These are phyloP conservation scores for Phalaenopsis hybrid DNA, from an alignment of 116 monocot species.

Conservation along the genomic window DNA sequence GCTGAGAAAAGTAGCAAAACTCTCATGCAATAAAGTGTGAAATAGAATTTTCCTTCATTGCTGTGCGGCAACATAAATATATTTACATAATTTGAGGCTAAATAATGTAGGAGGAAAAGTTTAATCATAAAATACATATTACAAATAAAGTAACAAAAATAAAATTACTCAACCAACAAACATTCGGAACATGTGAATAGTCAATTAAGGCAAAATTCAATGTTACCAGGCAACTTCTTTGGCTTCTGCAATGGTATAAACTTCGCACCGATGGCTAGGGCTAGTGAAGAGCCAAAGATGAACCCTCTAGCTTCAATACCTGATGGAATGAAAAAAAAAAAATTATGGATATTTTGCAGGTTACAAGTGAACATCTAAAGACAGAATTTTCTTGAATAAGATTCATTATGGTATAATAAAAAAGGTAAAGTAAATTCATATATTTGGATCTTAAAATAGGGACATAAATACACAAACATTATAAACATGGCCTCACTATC, in stretches of 20 bases:
- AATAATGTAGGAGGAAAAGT: not conserved
- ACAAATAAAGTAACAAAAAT: not conserved
- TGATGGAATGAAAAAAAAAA: too few relatives aligned
- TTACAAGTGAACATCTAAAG: too few relatives aligned
- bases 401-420: too few relatives aligned
- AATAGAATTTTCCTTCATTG: not conserved
- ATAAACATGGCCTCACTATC: not conserved
- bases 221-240: conserved; percentile 70
- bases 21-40: not conserved
- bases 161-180: not conserved
- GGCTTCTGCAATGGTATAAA: conserved; percentile 83
- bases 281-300: conserved; percentile 80
- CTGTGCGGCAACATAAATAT: not conserved
- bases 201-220: not conserved
- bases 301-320: conserved; percentile 94
- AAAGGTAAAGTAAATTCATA: too few relatives aligned
- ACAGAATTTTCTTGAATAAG: too few relatives aligned
- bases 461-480: too few relatives aligned
- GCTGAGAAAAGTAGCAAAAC: not conserved
- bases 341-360: too few relatives aligned
- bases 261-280: conserved; percentile 73
- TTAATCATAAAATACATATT: not conserved
- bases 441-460: too few relatives aligned
- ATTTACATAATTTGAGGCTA: not conserved
- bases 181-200: not conserved